Evolutionary conservation across 1,284 basidiomycete species (phyloP).

Genomic region (Fomes fomentarius): DNA sequence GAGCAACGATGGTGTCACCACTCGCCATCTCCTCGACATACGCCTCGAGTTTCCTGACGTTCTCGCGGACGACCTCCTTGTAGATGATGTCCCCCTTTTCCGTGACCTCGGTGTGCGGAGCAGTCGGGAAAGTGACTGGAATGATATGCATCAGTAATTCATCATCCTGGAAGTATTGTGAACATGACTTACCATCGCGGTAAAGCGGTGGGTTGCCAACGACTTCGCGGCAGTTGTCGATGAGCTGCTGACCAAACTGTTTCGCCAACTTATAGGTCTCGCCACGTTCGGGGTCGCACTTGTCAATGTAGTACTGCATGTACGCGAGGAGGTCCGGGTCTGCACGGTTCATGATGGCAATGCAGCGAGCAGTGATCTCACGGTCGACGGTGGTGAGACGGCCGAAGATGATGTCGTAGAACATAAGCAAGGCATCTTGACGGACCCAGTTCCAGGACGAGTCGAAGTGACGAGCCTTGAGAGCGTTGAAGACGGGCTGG

Average conservation of each 20-base stretch:
- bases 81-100: conserved; percentile 95
- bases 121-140: conserved; percentile 95
- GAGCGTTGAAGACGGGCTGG: conserved; percentile 89
- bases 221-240: conserved; percentile 92
- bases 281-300: conserved; percentile 81
- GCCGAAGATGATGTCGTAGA: conserved; percentile 97
- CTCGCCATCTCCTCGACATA: conserved; percentile 99
- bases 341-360: conserved; percentile 96
- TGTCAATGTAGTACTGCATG: conserved; percentile 96
- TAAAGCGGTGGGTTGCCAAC: conserved; percentile 85
- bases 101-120: conserved; percentile 92
- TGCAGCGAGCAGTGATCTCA: conserved; percentile 96
- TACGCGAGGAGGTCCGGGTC: conserved; percentile 89
- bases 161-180: background rate
- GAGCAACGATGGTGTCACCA: conserved; percentile 81
- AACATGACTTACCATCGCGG: conserved; percentile 79
- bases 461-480: conserved; percentile 98
- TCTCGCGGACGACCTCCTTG: conserved; percentile 92
- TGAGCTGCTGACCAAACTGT: conserved; percentile 94
- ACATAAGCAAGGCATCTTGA: conserved; percentile 94
- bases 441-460: conserved; percentile 99
- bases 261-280: conserved; percentile 94
- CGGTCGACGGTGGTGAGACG: conserved; percentile 91
- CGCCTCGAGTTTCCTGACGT: conserved; percentile 96
- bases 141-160: conserved; percentile 10